Evolutionary conservation across 768 basidiomycete species (phyloP), one percentile per base, ranked within the genome.

Genomic region (Termitomyces sp.): DNA sequence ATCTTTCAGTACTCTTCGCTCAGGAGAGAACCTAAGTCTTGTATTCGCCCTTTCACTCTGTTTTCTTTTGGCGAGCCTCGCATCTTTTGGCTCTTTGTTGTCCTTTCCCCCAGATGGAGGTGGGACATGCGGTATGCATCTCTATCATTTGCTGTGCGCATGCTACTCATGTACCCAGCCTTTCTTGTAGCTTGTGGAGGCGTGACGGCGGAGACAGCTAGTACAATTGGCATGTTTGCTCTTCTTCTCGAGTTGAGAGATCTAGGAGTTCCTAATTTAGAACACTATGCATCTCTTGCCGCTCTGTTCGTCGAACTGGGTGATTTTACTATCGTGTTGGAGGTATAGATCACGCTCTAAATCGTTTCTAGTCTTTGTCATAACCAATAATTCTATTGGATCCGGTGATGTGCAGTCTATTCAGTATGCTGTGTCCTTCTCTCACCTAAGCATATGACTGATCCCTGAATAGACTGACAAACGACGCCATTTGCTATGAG

Each of bases 151-250:
- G 37, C 2, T 6, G 9, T 18, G 10, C n/a, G 4, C 34, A 7
- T 41, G 27, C 47, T 13, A 53, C 6, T 32, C 22, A 36, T 27
- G 34, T 18, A 20, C 27, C 7, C 9, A 63, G 62, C 62, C 16
- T 63, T 63, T 47, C 48, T 63, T 36, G 57, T 63, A 1, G 59
- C 62, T 1, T 63, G 59, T 56, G 62, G 62, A 32, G 62, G 62
- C 32, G 58, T 63, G 59, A 57, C 62, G 34, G 42, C 62, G 16
- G 59, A 63, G 41, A 59, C 62, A 32, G 62, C 62, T n/a, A 36
- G 27, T 7, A 34, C 59, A 3, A 39, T 63, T 26, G 61, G 59
- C 14, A 42, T 60, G 24, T 34, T 58, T 18, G 44, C 57, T 16
- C 59, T 63, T 27, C 22, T 63, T 9, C 43, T 63, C 0, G 62